phyloP scores from a whole-genome alignment of 2,329 filamentous ascomycete genomes.

The Alternaria sp. region DNA sequence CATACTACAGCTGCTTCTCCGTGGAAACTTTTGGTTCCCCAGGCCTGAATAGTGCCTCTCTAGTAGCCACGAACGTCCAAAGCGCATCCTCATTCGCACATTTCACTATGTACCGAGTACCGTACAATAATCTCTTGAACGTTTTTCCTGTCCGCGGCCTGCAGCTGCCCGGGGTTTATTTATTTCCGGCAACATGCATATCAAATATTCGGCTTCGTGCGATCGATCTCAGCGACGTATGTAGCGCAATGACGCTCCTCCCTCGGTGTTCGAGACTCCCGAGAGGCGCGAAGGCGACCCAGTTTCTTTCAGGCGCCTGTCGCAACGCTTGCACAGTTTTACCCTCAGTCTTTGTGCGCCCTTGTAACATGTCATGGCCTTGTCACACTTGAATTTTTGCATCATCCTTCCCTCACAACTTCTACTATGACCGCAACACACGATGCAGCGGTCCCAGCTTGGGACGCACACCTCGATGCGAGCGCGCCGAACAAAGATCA shows the following conservation, averaged over 20 bases:
- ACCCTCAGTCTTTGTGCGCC: background rate
- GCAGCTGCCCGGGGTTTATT: slow-evolving; percentile 1
- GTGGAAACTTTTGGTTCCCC: background rate
- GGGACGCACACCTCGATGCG: slow-evolving; percentile 3
- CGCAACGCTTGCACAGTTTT: slow-evolving; percentile 3
- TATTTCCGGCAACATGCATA: slow-evolving; percentile 8
- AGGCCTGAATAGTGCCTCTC: slow-evolving; percentile 6
- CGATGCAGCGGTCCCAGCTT: slow-evolving; percentile 9
- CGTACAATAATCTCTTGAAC: slow-evolving; percentile 1
- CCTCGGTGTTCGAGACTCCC: slow-evolving; percentile 18
- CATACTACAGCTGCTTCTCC: background rate
- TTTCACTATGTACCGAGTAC: background rate
- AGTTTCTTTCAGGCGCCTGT: slow-evolving; percentile 6
- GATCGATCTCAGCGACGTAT: slow-evolving; percentile 20
- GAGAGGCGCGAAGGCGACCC: slow-evolving; percentile 10
- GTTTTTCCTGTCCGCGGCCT: background rate
- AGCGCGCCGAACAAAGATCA: slow-evolving; percentile 23
- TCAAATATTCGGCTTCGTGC: background rate
- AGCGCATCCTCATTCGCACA: background rate
- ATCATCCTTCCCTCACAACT: background rate
- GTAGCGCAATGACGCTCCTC: slow-evolving; percentile 11
- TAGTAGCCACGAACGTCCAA: background rate
- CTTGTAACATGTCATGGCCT: slow-evolving; percentile 12
- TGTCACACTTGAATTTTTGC: background rate
- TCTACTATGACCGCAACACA: slow-evolving; percentile 19